Evolutionary conservation across 768 basidiomycete species (phyloP), one percentile per base, ranked within the genome.

Genomic region (Podaxis mareebaensis): DNA sequence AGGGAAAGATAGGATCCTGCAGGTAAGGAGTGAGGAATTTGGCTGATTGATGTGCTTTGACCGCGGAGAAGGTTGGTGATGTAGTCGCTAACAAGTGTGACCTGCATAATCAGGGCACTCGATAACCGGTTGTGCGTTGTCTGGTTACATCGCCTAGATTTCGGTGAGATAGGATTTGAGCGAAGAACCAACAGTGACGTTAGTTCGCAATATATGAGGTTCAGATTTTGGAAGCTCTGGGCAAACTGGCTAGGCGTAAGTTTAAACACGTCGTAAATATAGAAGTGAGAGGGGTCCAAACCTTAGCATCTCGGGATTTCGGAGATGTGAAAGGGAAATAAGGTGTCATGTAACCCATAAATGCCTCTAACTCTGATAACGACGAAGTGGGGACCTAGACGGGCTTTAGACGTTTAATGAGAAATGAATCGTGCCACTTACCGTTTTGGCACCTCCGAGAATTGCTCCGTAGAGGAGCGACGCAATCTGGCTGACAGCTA

Each of bases 251-350:
- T 10, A 22, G 39, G 17, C 17, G 55, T 26, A n/a, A 55, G 44
- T 67, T 40, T 66, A 22, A 46, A 58, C 63, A 53, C 15, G 15
- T 24, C 39, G 33, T n/a, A 12, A n/a, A 33, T 24, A 28, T 6
- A 10, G 24, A 63, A 3, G 51, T 26, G 30, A 44, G 22, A 42
- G 7, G 52, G n/a, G 22, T 22, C 51, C 63, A 64, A 54, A 85
- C 91, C 81, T 89, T 89, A 65, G 83, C 79, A 70, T 91, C 89
- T 51, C 82, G 79, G 62, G 73, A 66, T 3, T 78, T 75, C 64
- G 78, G 73, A 5, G 76, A 73, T 46, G 70, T 73, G 73, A 94
- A 95, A 1, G 96, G 96, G 72, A 99, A 97, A 74, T 95, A 94
- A 3, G 88, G 80, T 4, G 85, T 74, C 83, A 96, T 90, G 70